A percentile compares a stretch with the other conserved stretches of the same genome.
Conservation (phyloP, 352 stramenopile genomes). For the Globisporangium ultimum region DNA sequence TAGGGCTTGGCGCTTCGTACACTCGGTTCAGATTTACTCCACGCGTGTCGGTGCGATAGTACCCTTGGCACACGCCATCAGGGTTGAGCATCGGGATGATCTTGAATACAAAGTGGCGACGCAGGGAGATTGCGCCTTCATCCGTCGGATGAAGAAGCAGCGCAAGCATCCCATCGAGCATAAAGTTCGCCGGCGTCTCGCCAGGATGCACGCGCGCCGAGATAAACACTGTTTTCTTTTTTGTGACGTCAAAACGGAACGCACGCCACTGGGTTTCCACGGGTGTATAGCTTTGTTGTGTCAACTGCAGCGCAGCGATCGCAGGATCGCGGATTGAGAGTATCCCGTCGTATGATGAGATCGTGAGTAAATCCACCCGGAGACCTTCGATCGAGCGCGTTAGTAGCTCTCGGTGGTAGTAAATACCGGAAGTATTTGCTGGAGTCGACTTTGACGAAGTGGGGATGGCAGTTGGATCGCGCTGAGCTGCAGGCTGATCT, state of each 20-base stretch:
- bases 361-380: conserved; percentile 67
- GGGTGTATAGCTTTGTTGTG: neutral
- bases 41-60: conserved; percentile 83
- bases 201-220: conserved; percentile 77
- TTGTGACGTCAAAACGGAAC: conserved; percentile 19
- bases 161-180: conserved; percentile 56
- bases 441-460: neutral
- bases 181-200: conserved; percentile 72
- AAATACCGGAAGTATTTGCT: conserved; percentile 24
- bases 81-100: conserved; percentile 85
- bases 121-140: conserved; percentile 34
- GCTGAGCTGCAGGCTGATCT: neutral
- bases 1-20: conserved; percentile 55
- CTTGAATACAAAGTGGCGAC: conserved; percentile 70
- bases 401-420: conserved; percentile 78
- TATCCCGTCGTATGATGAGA: conserved; percentile 30
- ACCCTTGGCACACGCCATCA: conserved; percentile 82
- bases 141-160: conserved; percentile 54
- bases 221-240: conserved; percentile 53
- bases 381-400: conserved; percentile 51
- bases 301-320: neutral
- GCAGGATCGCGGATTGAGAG: neutral
- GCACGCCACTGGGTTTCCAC: conserved; percentile 2
- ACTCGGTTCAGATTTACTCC: conserved; percentile 90
- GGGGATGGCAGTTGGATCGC: too few relatives aligned